These are phyloP conservation scores for Haplosporangium sp. DNA, from an alignment of 371 early-diverging fungal genomes.

Conservation along the genomic window DNA sequence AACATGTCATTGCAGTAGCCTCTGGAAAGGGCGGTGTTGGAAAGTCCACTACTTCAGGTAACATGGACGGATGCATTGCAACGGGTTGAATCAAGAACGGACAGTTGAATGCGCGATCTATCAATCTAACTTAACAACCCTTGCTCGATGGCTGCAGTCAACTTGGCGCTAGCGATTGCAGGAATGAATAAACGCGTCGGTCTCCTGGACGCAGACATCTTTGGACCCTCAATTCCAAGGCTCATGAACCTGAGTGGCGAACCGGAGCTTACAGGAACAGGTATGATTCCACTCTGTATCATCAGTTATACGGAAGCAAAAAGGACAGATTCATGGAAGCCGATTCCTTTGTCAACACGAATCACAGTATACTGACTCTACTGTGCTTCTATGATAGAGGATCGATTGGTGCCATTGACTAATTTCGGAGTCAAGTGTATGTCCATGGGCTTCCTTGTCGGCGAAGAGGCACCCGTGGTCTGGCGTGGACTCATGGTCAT, in stretches of 20 bases:
- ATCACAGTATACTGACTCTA: neutral
- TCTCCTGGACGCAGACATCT: conserved; percentile 91
- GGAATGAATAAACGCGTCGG: conserved; percentile 73
- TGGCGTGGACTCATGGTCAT: conserved; percentile 96
- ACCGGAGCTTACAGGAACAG: conserved; percentile 72
- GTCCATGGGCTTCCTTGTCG: conserved; percentile 92
- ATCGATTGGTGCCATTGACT: conserved; percentile 72
- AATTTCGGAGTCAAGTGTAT: conserved; percentile 91
- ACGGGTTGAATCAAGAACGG: neutral
- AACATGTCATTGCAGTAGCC: conserved; percentile 82
- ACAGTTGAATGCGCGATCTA: neutral
- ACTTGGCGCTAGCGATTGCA: conserved; percentile 81
- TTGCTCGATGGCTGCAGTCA: conserved; percentile 63
- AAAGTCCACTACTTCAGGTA: conserved; percentile 89
- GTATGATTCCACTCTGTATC: conserved; percentile 27
- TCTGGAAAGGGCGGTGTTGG: conserved; percentile 95
- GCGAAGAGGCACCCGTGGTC: conserved; percentile 81
- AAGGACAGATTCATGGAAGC: neutral
- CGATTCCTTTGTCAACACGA: too few species aligned
- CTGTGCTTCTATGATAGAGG: conserved; percentile 46
- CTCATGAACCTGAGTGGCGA: conserved; percentile 86
- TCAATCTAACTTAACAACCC: neutral
- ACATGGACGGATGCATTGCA: conserved; percentile 7
- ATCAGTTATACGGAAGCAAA: neutral
- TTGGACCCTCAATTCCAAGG: conserved; percentile 90